Evolutionary conservation across 176 grass and related monocot genomes (phyloP).

Genomic region (Cocos nucifera): DNA sequence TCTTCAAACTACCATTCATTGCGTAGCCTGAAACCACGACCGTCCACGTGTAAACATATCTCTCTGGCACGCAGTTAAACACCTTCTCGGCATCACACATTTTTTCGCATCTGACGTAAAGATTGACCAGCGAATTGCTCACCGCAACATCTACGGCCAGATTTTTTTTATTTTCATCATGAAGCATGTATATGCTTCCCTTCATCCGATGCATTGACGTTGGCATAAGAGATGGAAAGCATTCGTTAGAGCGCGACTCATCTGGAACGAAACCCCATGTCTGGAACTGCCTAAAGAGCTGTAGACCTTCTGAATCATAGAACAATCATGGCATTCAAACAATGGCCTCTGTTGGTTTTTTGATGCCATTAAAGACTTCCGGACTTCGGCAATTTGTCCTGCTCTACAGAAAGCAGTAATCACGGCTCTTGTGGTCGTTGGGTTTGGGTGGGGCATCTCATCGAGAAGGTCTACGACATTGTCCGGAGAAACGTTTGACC

Average conservation of each 20-base stretch:
- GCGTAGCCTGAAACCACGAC: conserved; percentile 8
- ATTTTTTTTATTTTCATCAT: conserved; percentile 12
- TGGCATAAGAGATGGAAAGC: neutral
- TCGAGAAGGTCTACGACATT: no score
- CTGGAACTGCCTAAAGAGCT: conserved; percentile 9
- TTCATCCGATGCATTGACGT: conserved; percentile 4
- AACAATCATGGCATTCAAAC: neutral
- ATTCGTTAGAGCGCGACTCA: neutral
- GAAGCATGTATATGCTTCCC: conserved; percentile 12
- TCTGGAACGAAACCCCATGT: neutral
- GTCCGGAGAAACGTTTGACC: no score
- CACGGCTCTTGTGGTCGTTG: no score
- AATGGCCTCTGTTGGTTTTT: neutral
- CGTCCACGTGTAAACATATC: conserved; percentile 11
- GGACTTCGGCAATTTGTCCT: no score
- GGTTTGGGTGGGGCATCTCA: no score
- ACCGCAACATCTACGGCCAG: neutral
- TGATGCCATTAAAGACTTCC: neutral
- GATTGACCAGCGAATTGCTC: conserved; percentile 12
- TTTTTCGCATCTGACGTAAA: conserved; percentile 3
- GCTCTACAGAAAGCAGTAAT: no score
- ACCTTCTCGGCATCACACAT: conserved; percentile 8
- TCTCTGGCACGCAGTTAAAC: neutral
- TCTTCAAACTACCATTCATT: neutral
- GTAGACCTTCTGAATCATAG: neutral